Evolutionary conservation across 176 grass and related monocot genomes (phyloP), one percentile per base, ranked within the genome.

Genomic region (Juncus effusus): DNA sequence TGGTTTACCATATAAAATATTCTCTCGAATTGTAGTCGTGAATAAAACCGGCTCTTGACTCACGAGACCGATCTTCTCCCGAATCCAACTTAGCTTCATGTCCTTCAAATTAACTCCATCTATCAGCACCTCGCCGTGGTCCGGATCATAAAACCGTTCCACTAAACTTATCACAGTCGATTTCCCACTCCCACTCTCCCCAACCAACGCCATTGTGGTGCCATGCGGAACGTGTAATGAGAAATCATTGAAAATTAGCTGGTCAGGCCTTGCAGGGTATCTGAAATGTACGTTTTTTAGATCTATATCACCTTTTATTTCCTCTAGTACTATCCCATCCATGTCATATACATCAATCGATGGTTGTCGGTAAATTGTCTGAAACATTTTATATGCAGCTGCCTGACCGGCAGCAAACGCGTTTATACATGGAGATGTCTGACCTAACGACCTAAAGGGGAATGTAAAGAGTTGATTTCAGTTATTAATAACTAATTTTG

Each of bases 21-120:
- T 93, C 53, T 85, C 78, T 76, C 70, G 82, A 61, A 93, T 87
- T 40, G 84, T 85, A 9, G 81, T 93, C 49, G 84, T 82, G 72
- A 93, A 93, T 51, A 93, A 67, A 65, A 87, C 50, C 16, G 89
- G 89, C 60, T 93, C 89, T 85, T 93, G 84, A 75, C 84, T 82
- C 49, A 93, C 81, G 61, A 83, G 81, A 13, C 84, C 89, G 59
- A 87, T 83, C 63, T 82, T 76, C 38, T 82, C 70, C 68, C 89
- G 87, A 73, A 92, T 73, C 78, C 81, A 84, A 71, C 57, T 82
- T 40, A 92, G 60, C 54, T 71, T 84, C 60, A 87, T 63, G 60
- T 70, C 42, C 72, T 82, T 87, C 45, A 92, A n/a, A 72, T 92
- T 76, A 53, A 92, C 62, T 64, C 81, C 75, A 63, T 92, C 89